Evolutionary conservation across 1,284 basidiomycete species (phyloP).

Genomic region (Lignosus rhinocerotis): DNA sequence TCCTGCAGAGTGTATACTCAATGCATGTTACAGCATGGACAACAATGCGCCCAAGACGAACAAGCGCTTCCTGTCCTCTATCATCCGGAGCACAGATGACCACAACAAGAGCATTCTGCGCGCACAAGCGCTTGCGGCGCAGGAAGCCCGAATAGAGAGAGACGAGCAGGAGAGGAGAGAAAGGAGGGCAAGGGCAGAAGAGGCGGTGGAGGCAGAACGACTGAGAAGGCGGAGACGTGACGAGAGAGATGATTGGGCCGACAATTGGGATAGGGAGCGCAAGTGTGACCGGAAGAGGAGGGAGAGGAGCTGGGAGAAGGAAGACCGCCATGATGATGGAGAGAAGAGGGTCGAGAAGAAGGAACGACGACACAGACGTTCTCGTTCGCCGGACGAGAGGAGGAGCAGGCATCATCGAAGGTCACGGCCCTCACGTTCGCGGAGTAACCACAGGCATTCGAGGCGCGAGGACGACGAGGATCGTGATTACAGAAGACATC

Average conservation of each 20-base stretch:
- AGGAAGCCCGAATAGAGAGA: constrained; percentile 66
- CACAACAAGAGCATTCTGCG: constrained; percentile 85
- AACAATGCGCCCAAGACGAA: constrained; percentile 80
- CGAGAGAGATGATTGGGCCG: constrained; percentile 32
- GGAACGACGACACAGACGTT: constrained; percentile 22
- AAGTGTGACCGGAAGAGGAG: constrained; percentile 33
- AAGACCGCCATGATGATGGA: constrained; percentile 45
- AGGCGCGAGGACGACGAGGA: constrained; percentile 12
- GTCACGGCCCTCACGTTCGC: constrained; percentile 13
- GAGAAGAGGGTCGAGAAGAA: constrained; percentile 32
- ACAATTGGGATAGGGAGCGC: constrained; percentile 29
- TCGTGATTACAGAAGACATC: constrained; percentile 10
- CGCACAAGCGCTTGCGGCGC: constrained; percentile 74
- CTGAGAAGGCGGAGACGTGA: constrained; percentile 45
- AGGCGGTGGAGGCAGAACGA: constrained; percentile 66
- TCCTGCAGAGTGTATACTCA: constrained; percentile 3
- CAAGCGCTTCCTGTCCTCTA: constrained; percentile 86
- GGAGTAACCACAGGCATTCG: constrained; percentile 6
- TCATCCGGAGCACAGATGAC: constrained; percentile 89
- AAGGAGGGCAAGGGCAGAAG: constrained; percentile 61
- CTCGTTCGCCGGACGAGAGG: constrained; percentile 19
- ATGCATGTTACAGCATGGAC: constrained; percentile 23
- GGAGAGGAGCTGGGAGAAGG: constrained; percentile 41
- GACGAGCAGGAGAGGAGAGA: constrained; percentile 65
- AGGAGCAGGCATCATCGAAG: constrained; percentile 12